phyloP scores from a whole-genome alignment of 2,329 filamentous ascomycete species.

The Claviceps cyperi region DNA sequence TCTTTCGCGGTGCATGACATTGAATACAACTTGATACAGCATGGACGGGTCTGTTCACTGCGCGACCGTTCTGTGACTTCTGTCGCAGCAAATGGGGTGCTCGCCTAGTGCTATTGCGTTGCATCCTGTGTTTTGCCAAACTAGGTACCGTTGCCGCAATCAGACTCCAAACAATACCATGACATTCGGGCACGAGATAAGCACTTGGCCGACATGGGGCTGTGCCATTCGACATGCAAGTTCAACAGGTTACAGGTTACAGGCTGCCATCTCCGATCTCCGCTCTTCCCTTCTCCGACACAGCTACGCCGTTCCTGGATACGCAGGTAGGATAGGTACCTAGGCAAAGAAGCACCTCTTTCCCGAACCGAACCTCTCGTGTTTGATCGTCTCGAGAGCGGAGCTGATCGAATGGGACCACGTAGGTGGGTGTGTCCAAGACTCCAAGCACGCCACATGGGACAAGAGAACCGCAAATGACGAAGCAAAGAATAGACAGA shows the following conservation, averaged over 20 bases:
- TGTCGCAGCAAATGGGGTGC: too few species aligned
- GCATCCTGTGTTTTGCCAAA: background rate
- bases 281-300: background rate
- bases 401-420: background rate
- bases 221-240: conserved; percentile 1
- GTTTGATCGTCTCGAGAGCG: background rate
- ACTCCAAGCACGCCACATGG: background rate
- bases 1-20: background rate
- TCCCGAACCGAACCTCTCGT: too few species aligned
- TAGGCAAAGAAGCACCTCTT: background rate
- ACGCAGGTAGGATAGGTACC: background rate
- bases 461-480: background rate
- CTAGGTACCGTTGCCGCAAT: background rate
- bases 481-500: background rate
- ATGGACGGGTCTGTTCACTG: too few species aligned
- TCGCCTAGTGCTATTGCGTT: too few species aligned
- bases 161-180: background rate
- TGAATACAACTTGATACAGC: too few species aligned
- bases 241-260: background rate
- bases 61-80: too few species aligned
- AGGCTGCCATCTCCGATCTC: background rate
- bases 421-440: background rate
- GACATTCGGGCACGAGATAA: background rate
- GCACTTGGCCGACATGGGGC: background rate
- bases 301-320: background rate